Conservation (phyloP, 139 green algal genomes). For the Chlorella sp. region DNA sequence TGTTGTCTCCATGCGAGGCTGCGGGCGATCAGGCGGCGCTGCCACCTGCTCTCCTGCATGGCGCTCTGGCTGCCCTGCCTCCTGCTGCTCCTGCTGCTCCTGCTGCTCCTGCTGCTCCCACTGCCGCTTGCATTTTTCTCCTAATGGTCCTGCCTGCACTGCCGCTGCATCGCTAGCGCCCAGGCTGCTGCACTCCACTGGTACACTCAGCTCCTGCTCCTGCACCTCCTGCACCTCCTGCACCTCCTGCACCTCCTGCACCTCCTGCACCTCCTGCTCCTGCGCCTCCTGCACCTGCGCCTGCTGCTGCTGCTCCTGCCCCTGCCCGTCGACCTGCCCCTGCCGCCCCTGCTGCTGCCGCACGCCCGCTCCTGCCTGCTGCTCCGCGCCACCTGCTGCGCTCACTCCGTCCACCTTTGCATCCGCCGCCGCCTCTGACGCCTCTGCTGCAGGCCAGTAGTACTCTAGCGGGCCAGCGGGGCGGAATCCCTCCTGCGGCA, state of each 20-base stretch:
- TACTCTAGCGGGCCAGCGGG: constrained; percentile 6
- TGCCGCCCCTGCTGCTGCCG: no score
- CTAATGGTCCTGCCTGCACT: background rate
- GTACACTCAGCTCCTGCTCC: background rate
- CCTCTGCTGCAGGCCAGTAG: no score
- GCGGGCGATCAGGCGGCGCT: no score
- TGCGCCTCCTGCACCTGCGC: background rate
- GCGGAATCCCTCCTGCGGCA: constrained; percentile 30
- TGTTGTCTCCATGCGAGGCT: constrained; percentile 13
- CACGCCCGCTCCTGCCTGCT: no score
- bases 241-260: background rate
- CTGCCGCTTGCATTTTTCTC: constrained; percentile 5
- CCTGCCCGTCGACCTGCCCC: no score
- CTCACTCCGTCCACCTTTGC: no score
- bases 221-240: background rate
- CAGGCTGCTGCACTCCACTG: background rate
- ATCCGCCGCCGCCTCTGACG: no score
- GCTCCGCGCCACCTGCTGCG: no score
- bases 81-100: background rate
- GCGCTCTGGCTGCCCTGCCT: background rate
- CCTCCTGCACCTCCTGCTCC: background rate
- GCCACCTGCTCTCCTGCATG: background rate
- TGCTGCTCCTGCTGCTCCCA: background rate
- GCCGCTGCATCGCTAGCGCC: background rate
- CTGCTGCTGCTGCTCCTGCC: background rate